phyloP scores from a whole-genome alignment of 495 filamentous ascomycete species.

The Cairneyella variabilis region DNA sequence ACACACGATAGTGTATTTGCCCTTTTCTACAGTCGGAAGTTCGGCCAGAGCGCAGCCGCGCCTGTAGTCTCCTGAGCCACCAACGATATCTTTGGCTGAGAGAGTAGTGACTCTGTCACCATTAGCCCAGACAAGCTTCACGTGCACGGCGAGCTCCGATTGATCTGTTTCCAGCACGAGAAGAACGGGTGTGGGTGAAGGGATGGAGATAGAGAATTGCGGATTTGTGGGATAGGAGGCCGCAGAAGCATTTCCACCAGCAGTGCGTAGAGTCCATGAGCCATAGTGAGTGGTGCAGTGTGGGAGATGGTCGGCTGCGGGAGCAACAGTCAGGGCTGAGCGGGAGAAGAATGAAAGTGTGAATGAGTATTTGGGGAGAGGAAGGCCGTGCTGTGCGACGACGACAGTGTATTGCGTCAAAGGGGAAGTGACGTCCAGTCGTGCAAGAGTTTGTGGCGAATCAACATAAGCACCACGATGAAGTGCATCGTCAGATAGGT shows the following conservation, averaged over 20 bases:
- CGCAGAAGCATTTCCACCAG: constrained; percentile 78
- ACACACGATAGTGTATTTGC: constrained; percentile 80
- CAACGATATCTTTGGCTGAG: constrained; percentile 70
- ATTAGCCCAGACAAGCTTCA: constrained; percentile 74
- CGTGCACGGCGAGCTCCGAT: constrained; percentile 66
- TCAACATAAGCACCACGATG: constrained; percentile 82
- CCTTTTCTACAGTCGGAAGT: constrained; percentile 50
- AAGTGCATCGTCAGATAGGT: constrained; percentile 61
- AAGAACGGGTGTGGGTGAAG: constrained; percentile 52
- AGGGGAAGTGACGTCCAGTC: constrained; percentile 60
- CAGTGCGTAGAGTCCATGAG: constrained; percentile 72
- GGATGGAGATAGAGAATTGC: constrained; percentile 67
- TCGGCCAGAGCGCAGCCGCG: constrained; percentile 71
- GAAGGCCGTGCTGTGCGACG: constrained; percentile 72
- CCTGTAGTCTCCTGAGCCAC: constrained; percentile 78
- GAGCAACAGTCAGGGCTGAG: constrained; percentile 50
- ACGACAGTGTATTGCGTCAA: constrained; percentile 69
- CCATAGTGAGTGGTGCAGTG: constrained; percentile 51
- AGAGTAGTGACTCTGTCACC: constrained; percentile 66
- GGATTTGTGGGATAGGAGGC: constrained; percentile 77
- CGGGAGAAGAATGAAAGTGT: constrained; percentile 78
- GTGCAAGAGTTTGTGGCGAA: constrained; percentile 85
- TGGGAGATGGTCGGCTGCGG: constrained; percentile 54
- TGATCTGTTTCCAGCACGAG: constrained; percentile 65
- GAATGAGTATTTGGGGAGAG: constrained; percentile 66